phyloP scores from a whole-genome alignment of 2,329 filamentous ascomycete species.

The Nigrospora sphaerica region DNA sequence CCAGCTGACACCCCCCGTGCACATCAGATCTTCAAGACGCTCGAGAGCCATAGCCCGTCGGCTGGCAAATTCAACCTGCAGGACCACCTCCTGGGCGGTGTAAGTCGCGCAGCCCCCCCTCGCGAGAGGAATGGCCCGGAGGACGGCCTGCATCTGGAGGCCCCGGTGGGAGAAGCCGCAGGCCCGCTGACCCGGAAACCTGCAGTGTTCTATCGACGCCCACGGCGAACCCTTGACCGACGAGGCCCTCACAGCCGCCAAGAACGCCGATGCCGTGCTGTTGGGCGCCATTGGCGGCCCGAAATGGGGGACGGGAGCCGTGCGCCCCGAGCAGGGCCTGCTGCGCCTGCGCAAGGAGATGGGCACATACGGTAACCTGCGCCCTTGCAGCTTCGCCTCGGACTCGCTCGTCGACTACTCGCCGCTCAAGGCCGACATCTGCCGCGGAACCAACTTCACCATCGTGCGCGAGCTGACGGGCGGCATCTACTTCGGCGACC shows the following conservation, averaged over 20 bases:
- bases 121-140: background rate
- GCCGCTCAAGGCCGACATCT: constrained; percentile 79
- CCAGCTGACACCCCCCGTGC: too few relatives aligned
- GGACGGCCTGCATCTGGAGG: background rate
- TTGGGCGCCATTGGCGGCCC: constrained; percentile 94
- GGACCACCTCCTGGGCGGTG: constrained; percentile 84
- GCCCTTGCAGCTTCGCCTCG: constrained; percentile 92
- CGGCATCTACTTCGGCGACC: constrained; percentile 92
- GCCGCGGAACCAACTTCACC: constrained; percentile 83
- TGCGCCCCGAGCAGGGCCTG: constrained; percentile 89
- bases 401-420: constrained; percentile 77
- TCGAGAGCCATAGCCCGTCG: constrained; percentile 65
- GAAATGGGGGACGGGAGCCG: constrained; percentile 83
- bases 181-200: background rate
- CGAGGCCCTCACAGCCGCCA: constrained; percentile 73
- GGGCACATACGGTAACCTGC: constrained; percentile 88
- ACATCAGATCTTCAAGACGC: constrained; percentile 64
- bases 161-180: background rate
- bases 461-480: constrained; percentile 88
- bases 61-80: constrained; percentile 79
- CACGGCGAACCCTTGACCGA: constrained; percentile 74
- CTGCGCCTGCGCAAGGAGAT: constrained; percentile 89
- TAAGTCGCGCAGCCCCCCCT: constrained; percentile 5
- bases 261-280: constrained; percentile 80
- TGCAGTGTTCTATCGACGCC: constrained; percentile 79